Evolutionary conservation across 2,329 filamentous ascomycete species (phyloP).

Genomic region (Apiospora saccharicola): DNA sequence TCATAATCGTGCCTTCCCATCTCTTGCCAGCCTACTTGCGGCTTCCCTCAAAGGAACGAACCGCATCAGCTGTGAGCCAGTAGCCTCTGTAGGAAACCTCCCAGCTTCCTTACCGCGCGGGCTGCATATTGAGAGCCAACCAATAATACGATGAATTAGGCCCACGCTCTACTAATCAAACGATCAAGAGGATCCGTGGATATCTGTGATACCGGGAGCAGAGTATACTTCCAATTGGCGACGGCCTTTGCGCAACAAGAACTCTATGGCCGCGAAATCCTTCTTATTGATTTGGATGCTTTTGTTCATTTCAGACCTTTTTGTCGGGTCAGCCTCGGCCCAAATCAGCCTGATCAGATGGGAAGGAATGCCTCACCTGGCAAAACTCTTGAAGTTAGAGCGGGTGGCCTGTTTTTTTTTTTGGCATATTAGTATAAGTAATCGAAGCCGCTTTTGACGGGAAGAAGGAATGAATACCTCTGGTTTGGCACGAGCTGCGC

Average conservation of each 20-base stretch:
- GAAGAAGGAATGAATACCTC: conserved; percentile 59
- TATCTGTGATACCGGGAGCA: conserved; percentile 81
- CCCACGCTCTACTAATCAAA: background rate
- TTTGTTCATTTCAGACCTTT: conserved; percentile 79
- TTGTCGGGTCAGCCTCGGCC: conserved; percentile 22
- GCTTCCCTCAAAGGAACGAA: background rate
- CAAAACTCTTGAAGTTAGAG: conserved; percentile 69
- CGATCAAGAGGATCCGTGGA: conserved; percentile 51
- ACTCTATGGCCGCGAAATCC: conserved; percentile 87
- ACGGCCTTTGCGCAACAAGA: conserved; percentile 80
- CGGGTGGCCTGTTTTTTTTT: conserved; percentile 62
- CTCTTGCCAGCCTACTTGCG: background rate
- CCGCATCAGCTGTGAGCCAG: background rate
- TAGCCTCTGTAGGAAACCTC: background rate
- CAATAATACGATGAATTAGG: background rate
- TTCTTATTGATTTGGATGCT: conserved; percentile 76
- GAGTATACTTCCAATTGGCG: conserved; percentile 84
- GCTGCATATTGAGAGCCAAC: too few species aligned
- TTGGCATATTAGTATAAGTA: conserved; percentile 24
- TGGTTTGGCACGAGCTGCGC: conserved; percentile 83
- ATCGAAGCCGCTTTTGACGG: conserved; percentile 26
- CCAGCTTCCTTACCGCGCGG: background rate
- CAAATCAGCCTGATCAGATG: background rate
- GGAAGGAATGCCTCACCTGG: conserved; percentile 56
- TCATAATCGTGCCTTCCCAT: background rate